Evolutionary conservation across 495 filamentous ascomycete genomes (phyloP).

Genomic region (Talaromyces ruber): DNA sequence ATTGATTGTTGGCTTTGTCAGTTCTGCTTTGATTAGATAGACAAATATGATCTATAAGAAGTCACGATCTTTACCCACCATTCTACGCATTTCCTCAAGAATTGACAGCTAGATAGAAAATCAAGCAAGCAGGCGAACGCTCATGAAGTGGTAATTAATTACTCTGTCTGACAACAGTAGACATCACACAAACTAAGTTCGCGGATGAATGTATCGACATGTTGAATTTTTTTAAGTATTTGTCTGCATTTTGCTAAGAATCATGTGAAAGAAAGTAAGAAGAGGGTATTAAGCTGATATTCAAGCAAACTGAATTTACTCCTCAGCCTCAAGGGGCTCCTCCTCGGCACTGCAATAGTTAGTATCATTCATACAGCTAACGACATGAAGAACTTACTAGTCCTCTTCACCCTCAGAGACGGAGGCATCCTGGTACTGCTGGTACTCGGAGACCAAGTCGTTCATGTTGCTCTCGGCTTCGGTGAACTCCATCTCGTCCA

Average conservation of each 20-base stretch:
- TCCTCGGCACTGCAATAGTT: constrained; percentile 27
- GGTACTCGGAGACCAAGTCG: constrained; percentile 99
- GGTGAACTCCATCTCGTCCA: constrained; percentile 99
- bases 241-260: neutral
- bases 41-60: neutral
- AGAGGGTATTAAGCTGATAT: constrained; percentile 2
- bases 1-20: neutral
- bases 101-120: no score
- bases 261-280: neutral
- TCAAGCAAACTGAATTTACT: constrained; percentile 21
- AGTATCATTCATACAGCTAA: neutral
- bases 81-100: neutral
- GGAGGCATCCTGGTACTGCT: constrained; percentile 99
- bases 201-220: neutral
- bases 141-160: constrained; percentile 2
- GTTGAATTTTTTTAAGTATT: neutral
- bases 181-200: neutral
- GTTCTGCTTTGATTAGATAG: neutral
- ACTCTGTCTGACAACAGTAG: constrained; percentile 2
- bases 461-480: constrained; percentile 99
- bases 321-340: constrained; percentile 30
- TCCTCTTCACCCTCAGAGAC: constrained; percentile 68
- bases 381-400: constrained; percentile 34
- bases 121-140: neutral
- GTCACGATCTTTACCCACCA: neutral